These are phyloP conservation scores for Fusarium algeriense DNA, from an alignment of 2,329 filamentous ascomycete genomes.

Conservation along the genomic window DNA sequence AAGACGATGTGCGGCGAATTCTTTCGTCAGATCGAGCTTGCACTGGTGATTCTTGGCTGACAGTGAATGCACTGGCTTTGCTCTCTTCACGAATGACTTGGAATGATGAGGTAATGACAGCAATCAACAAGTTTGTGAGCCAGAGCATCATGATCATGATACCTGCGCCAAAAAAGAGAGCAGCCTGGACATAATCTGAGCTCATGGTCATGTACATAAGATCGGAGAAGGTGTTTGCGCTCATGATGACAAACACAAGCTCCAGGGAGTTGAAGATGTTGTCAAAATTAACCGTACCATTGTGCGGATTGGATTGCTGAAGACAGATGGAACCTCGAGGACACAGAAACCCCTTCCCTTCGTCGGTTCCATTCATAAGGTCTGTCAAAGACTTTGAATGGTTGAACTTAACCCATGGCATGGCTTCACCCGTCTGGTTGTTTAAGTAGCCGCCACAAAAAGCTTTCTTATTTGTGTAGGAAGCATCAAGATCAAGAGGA, in stretches of 20 bases:
- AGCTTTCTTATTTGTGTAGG: constrained; percentile 74
- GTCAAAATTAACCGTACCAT: constrained; percentile 92
- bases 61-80: constrained; percentile 91
- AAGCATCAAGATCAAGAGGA: constrained; percentile 64
- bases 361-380: constrained; percentile 62
- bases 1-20: constrained; percentile 53
- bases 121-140: constrained; percentile 94
- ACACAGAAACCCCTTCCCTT: constrained; percentile 88
- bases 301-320: constrained; percentile 81
- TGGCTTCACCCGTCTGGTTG: constrained; percentile 64
- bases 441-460: constrained; percentile 90
- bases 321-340: constrained; percentile 86
- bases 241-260: constrained; percentile 98
- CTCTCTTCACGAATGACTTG: constrained; percentile 98
- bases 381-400: constrained; percentile 56
- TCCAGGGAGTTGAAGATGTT: constrained; percentile 93
- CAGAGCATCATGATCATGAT: constrained; percentile 96
- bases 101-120: constrained; percentile 98
- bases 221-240: constrained; percentile 95
- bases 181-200: constrained; percentile 88
- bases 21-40: constrained; percentile 55
- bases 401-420: constrained; percentile 75
- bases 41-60: constrained; percentile 68
- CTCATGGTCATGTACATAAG: constrained; percentile 94
- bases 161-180: constrained; percentile 78